phyloP scores from a whole-genome alignment of 1,284 basidiomycete species.

The Fistulinella cinereoalba region DNA sequence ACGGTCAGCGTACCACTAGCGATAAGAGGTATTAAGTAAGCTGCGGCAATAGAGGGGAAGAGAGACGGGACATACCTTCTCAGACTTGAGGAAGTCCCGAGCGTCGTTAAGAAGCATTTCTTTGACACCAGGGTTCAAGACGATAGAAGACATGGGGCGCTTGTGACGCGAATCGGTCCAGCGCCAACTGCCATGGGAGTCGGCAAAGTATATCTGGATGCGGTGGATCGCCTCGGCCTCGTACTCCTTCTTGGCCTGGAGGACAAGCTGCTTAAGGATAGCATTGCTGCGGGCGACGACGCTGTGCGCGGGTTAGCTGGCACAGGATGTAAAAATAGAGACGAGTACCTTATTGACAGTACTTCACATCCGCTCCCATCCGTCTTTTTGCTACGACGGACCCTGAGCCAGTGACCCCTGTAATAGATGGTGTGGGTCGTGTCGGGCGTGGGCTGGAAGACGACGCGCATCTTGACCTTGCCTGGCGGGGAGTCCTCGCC shows the following conservation, averaged over 20 bases:
- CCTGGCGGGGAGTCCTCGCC: conserved; percentile 57
- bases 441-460: conserved; percentile 81
- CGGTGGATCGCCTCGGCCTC: conserved; percentile 79
- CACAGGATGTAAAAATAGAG: conserved; percentile 19
- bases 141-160: conserved; percentile 75
- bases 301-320: conserved; percentile 35
- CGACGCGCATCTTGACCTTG: conserved; percentile 71
- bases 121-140: conserved; percentile 78
- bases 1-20: conserved; percentile 62
- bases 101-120: conserved; percentile 79
- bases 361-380: conserved; percentile 66
- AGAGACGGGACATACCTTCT: conserved; percentile 50
- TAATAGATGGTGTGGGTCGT: conserved; percentile 83
- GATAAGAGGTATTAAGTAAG: background rate
- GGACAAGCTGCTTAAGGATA: conserved; percentile 78
- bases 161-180: conserved; percentile 83
- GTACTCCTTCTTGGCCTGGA: conserved; percentile 84
- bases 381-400: conserved; percentile 61
- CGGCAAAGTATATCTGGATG: conserved; percentile 82
- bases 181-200: conserved; percentile 80
- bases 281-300: conserved; percentile 77
- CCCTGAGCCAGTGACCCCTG: conserved; percentile 75
- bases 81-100: conserved; percentile 76
- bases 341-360: conserved; percentile 61
- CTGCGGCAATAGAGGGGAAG: conserved; percentile 5